Evolutionary conservation across 2,329 filamentous ascomycete genomes (phyloP).

Genomic region (Fusarium sp.): DNA sequence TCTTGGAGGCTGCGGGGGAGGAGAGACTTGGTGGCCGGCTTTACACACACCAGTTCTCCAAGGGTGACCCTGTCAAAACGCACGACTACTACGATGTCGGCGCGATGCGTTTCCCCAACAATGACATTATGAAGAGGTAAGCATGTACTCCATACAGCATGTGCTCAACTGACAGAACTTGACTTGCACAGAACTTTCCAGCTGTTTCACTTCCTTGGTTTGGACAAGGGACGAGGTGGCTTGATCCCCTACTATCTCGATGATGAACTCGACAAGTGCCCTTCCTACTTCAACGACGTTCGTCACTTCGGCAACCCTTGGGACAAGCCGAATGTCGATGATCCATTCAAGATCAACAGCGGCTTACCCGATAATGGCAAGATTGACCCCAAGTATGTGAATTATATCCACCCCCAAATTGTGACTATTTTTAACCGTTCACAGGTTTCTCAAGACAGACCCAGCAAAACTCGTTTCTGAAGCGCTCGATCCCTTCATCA

Average conservation of each 20-base stretch:
- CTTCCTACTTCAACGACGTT: conserved; percentile 30
- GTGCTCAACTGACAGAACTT: no score
- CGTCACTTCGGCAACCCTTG: conserved; percentile 7
- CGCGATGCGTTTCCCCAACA: conserved; percentile 33
- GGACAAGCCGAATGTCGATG: neutral
- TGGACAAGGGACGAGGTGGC: neutral
- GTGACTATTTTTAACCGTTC: neutral
- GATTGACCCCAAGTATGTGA: neutral
- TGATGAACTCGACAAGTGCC: neutral
- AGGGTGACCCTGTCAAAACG: neutral
- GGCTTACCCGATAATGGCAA: neutral
- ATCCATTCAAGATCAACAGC: conserved; percentile 23
- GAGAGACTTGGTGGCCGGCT: conserved; percentile 24
- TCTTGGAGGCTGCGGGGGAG: conserved; percentile 19
- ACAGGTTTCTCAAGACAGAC: neutral
- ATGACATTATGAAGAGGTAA: conserved; percentile 26
- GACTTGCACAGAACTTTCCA: conserved; percentile 8
- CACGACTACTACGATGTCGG: conserved; percentile 39
- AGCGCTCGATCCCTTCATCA: conserved; percentile 2
- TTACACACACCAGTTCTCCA: conserved; percentile 33
- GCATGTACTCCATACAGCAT: neutral
- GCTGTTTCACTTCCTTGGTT: conserved; percentile 5
- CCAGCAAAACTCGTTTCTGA: neutral
- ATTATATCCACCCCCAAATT: no score
- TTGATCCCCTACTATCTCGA: conserved; percentile 34